Evolutionary conservation across 805 yeast genomes (phyloP), one percentile per base, ranked within the genome.

Genomic region (Yamadazyma takamatsuzukensis): DNA sequence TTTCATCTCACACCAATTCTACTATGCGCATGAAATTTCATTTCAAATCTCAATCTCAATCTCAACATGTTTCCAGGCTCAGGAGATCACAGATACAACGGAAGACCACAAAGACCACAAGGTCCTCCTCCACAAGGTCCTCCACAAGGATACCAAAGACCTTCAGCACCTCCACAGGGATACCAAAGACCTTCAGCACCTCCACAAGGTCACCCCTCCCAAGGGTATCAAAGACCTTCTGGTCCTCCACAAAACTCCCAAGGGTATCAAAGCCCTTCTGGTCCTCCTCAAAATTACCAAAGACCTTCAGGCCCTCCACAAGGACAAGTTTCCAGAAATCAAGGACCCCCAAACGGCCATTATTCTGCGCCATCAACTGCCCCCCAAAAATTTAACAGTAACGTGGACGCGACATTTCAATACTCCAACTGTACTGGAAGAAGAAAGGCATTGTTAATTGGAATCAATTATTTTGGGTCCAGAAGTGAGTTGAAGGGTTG

Each of bases 371-470:
- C 69, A 6, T 47, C 56, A 6, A 37, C 52, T 10, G 48, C 53
- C 3, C 65, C 68, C 1, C 70, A 64, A 40, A 45, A 47, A 19
- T 64, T 64, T 32, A 63, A 62, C 10, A 59, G 54, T 33, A 57
- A 60, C 39, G 40, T 59, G 27, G 49, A 50, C 37, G 53, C 58
- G 51, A 57, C 67, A 4, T 64, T 51, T 46, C 63, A 54, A 41
- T 61, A 61, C 43, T 61, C 68, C 33, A 57, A 58, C 46, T 61
- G 68, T 51, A 34, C 44, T 2, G 68, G 68, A 4, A 44, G 51
- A 31, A 59, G 53, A 42, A 61, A 60, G 41, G 68, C 68, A 10
- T 38, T 61, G n/a, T 43, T 61, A 16, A 45, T 61, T 10, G 68
- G 68, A 1, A 51, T 59, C 45, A 61, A 61, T 45, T 61, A 61